Evolutionary conservation across 768 basidiomycete genomes (phyloP), one percentile per base, ranked within the genome.

Genomic region (Hebeloma cylindrosporum): DNA sequence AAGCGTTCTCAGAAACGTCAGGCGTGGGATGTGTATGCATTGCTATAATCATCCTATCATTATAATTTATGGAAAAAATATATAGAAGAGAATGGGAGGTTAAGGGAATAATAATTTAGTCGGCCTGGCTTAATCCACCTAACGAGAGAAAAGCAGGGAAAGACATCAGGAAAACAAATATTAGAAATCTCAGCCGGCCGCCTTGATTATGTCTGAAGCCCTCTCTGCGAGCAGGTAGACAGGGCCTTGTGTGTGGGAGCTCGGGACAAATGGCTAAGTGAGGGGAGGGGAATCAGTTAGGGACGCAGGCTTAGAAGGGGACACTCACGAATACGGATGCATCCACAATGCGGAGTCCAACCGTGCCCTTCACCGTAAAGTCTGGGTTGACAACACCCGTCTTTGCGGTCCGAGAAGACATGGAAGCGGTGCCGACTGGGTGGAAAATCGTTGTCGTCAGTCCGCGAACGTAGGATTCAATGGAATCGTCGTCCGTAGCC

Each of bases 271-370:
- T 14, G 61, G 61, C 60, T 60, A 21, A 21, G 20, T 25, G 48
- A 7, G 32, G 26, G 31, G 30, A 46, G 31, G 9, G 21, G 20
- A 17, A n/a, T 48, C n/a, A 2, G 22, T 13, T 29, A 14, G 23
- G 9, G 31, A 25, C 11, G 6, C 33, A 18, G 7, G 27, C 16
- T 52, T 60, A 31, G 30, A 62, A 62, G 32, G 52, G 16, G 49
- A 52, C 53, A 36, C 64, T 63, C 22, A 47, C 50, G n/a, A 51
- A 39, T 21, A 47, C 36, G 2, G 50, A 51, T 11, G 59, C 59
- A 57, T 70, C 67, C 9, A 71, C 65, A 14, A 71, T 48, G 9
- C 68, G 60, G 37, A 71, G 41, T 3, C 63, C 67, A 3, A 23
- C 26, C 0, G 58, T 48, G 2, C 58, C 58, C 45, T 68, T 67